These are phyloP conservation scores for Malbranchea zuffiana DNA, from an alignment of 2,329 filamentous ascomycete genomes.

Conservation along the genomic window DNA sequence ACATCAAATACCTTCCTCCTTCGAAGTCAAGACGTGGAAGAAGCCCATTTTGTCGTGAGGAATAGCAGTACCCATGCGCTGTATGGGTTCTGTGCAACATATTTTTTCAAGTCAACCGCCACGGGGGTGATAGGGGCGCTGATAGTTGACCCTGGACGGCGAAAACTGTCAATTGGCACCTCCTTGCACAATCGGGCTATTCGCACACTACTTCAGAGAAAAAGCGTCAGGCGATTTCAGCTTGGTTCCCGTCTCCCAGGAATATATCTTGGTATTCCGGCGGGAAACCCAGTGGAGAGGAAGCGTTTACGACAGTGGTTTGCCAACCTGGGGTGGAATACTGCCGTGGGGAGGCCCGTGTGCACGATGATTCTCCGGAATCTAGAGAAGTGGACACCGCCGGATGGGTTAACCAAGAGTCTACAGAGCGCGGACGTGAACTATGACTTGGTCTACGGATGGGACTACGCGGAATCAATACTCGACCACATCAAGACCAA, in stretches of 20 bases:
- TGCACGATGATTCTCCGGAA: conserved; percentile 66
- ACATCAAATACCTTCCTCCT: conserved; percentile 67
- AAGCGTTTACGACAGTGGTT: conserved; percentile 68
- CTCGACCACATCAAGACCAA: conserved; percentile 63
- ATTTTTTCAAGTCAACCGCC: conserved; percentile 58
- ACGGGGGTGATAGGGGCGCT: conserved; percentile 71
- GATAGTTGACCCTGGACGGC: conserved; percentile 78
- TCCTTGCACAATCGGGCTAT: conserved; percentile 81
- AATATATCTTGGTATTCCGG: conserved; percentile 77
- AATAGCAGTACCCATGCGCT: conserved; percentile 86
- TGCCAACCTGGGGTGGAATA: conserved; percentile 80
- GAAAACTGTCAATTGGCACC: conserved; percentile 80
- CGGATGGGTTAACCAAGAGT: conserved; percentile 63
- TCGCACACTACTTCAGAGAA: conserved; percentile 58
- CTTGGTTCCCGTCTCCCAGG: conserved; percentile 70
- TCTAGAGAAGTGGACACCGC: conserved; percentile 60
- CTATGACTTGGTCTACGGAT: conserved; percentile 74
- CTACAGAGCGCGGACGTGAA: conserved; percentile 62
- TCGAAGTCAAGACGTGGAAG: conserved; percentile 57
- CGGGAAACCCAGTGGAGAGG: conserved; percentile 49
- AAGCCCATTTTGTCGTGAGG: conserved; percentile 81
- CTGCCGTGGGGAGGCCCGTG: conserved; percentile 49
- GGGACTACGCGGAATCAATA: conserved; percentile 63
- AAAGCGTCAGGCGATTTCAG: conserved; percentile 67
- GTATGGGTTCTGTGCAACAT: conserved; percentile 87